A percentile compares a stretch with the other conserved stretches of the same genome.
These are phyloP conservation scores for Pseudozyma thailandica DNA, from an alignment of 1,284 basidiomycete species.

Conservation along the genomic window DNA sequence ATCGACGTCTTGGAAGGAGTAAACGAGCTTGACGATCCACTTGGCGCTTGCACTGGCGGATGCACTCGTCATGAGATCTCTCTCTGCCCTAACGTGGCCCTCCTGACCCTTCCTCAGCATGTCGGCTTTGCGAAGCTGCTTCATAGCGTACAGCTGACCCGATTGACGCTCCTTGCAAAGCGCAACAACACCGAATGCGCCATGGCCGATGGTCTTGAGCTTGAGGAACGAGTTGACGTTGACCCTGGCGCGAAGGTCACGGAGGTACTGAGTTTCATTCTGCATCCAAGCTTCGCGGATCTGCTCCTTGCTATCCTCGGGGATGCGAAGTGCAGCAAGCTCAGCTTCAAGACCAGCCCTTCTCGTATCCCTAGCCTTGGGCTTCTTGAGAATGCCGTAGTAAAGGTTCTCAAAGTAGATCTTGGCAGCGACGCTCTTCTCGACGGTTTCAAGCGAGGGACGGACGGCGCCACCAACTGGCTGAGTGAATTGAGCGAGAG, in stretches of 20 bases:
- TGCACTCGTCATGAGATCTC: conserved; percentile 84
- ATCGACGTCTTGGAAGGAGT: conserved; percentile 77
- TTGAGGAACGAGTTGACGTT: conserved; percentile 86
- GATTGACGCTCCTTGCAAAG: conserved; percentile 84
- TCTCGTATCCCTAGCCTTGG: conserved; percentile 84
- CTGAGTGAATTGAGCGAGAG: conserved; percentile 28
- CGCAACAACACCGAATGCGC: conserved; percentile 96
- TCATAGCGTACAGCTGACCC: conserved; percentile 91
- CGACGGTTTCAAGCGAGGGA: conserved; percentile 83
- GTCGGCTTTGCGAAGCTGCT: conserved; percentile 92
- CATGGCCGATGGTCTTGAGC: conserved; percentile 94
- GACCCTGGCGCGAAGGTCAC: conserved; percentile 83
- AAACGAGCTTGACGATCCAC: conserved; percentile 93
- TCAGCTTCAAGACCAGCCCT: conserved; percentile 86
- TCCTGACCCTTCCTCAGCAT: conserved; percentile 99
- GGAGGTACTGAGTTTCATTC: conserved; percentile 88
- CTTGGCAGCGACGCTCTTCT: conserved; percentile 88
- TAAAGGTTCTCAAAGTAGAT: conserved; percentile 98
- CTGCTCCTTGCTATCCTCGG: conserved; percentile 77
- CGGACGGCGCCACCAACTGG: conserved; percentile 43
- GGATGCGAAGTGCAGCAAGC: conserved; percentile 79
- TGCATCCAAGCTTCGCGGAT: conserved; percentile 81
- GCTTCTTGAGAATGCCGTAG: conserved; percentile 74
- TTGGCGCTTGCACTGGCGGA: conserved; percentile 55
- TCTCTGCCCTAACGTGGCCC: conserved; percentile 90